Conservation (phyloP, 225 moss, liverwort and hornwort species). For the Pseudoscleropodium purum region DNA sequence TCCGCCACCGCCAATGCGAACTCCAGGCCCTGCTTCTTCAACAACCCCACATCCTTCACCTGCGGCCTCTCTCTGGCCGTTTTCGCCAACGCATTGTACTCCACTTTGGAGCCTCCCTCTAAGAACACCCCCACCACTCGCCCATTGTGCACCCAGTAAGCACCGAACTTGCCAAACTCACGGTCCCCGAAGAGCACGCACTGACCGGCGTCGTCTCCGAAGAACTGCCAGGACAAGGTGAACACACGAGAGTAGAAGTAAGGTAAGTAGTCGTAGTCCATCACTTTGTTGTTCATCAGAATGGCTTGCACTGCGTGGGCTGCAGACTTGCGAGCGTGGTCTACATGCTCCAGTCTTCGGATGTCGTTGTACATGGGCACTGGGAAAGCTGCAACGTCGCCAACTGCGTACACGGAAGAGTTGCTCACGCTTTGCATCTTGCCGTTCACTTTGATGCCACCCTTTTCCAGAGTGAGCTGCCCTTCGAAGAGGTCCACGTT, state of each 20-base stretch:
- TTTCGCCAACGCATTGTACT: constrained; percentile 52
- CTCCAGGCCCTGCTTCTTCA: constrained; percentile 44
- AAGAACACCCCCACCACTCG: constrained; percentile 67
- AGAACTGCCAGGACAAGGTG: constrained; percentile 90
- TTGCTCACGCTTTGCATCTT: constrained; percentile 68
- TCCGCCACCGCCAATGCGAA: constrained; percentile 48
- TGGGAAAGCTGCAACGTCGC: constrained; percentile 81
- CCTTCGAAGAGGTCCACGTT: constrained; percentile 64
- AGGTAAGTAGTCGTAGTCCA: constrained; percentile 79
- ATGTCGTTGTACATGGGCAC: constrained; percentile 55
- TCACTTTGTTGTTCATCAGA: constrained; percentile 18
- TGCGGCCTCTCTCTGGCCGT: constrained; percentile 55
- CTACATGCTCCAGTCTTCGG: constrained; percentile 69
- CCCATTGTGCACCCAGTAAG: constrained; percentile 69
- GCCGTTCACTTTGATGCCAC: constrained; percentile 80
- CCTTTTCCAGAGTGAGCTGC: constrained; percentile 59
- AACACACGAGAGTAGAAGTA: constrained; percentile 92
- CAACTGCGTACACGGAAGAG: constrained; percentile 68
- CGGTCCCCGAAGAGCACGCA: constrained; percentile 52
- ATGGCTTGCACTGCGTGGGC: constrained; percentile 77
- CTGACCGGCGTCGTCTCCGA: constrained; percentile 59
- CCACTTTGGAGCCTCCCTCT: constrained; percentile 72
- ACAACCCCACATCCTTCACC: constrained; percentile 15
- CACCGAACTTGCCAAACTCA: constrained; percentile 49
- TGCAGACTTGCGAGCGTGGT: constrained; percentile 89